Base-by-base conservation (phyloP, 768 basidiomycete species). In the Chiua virens region DNA sequence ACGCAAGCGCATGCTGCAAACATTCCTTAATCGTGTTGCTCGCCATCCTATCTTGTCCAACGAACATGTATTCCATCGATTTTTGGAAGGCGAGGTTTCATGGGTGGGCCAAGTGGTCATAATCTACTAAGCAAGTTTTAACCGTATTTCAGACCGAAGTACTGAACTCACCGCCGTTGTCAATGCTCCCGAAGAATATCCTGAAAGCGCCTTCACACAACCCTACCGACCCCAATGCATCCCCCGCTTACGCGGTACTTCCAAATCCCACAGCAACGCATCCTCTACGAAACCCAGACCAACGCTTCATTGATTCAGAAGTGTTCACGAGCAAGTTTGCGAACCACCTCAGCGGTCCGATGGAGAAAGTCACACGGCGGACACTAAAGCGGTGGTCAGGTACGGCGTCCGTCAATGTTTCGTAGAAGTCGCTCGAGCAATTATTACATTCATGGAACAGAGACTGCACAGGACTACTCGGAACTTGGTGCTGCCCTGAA, bases 361-460 rank as follows among this genome's bases (percentile, higher is more conserved):
- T 99, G 90, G 97, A 99, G 70, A 98, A 93, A 69, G 92, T 98
- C 21, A 95, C 96, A 17, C 81, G 96, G 45, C 77, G 96, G 56
- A 81, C 87, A 17, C 81, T 94, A 65, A 98, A 97, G 74, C 80
- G 97, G 45, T 99, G 97, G 96, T 83, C 89, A 68, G 93, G 93
- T 89, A 65, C 47, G 81, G 69, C 25, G 42, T 50, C 22, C 45
- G 39, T 52, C 35, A 7, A 22, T 37, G 22, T 13, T 32, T 52
- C 50, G 45, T 44, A 37, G 23, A 37, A 15, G 44, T 35, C 35
- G 50, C 36, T 52, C 21, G 34, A 52, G 45, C 14, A 49, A 42
- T 32, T 48, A 42, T 22, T 41, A 23, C 28, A 21, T 42, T 23
- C 23, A 47, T 52, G 52, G 41, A 40, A 17, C 58, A 87, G 94